Evolutionary conservation across 371 early-diverging fungal genomes (phyloP).

Genomic region (Mortierella sp.): DNA sequence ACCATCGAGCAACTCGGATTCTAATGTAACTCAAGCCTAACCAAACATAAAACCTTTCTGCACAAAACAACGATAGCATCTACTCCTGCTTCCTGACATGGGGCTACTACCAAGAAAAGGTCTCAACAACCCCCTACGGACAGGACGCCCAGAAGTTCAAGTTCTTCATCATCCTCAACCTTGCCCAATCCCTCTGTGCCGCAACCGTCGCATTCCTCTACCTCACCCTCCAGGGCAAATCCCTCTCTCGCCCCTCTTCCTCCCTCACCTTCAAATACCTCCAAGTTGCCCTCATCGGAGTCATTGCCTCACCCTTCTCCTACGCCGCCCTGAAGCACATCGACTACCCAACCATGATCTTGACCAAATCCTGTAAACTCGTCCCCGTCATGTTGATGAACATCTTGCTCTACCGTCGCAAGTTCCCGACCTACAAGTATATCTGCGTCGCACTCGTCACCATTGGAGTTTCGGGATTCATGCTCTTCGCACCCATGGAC

Average conservation of each 20-base stretch:
- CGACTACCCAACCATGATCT: slow-evolving; percentile 97
- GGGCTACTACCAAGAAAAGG: slow-evolving; percentile 95
- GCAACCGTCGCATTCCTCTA: slow-evolving; percentile 83
- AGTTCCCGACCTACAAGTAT: slow-evolving; percentile 88
- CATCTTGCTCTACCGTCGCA: slow-evolving; percentile 89
- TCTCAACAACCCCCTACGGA: slow-evolving; percentile 89
- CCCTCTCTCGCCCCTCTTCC: slow-evolving; percentile 31
- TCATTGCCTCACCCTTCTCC: slow-evolving; percentile 93
- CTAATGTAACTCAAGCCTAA: not conserved
- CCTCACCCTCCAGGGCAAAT: slow-evolving; percentile 65
- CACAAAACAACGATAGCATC: slow-evolving; percentile 68
- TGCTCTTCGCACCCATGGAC: slow-evolving; percentile 81
- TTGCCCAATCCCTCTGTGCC: slow-evolving; percentile 86
- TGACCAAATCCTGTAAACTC: slow-evolving; percentile 98
- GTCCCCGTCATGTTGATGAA: slow-evolving; percentile 97
- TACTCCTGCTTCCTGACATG: slow-evolving; percentile 96
- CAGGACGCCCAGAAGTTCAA: slow-evolving; percentile 78
- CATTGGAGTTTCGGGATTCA: slow-evolving; percentile 92
- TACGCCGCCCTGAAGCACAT: slow-evolving; percentile 94
- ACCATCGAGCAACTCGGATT: not conserved
- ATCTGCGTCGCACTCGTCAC: slow-evolving; percentile 89
- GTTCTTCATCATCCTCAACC: slow-evolving; percentile 91
- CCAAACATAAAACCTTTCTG: not conserved
- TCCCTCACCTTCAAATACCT: slow-evolving; percentile 69
- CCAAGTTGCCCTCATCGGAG: slow-evolving; percentile 83